Percentiles rank a stretch among this genome's conserved stretches.
These are phyloP conservation scores for Dothistroma septosporum DNA, from an alignment of 2,329 filamentous ascomycete genomes.

Conservation along the genomic window DNA sequence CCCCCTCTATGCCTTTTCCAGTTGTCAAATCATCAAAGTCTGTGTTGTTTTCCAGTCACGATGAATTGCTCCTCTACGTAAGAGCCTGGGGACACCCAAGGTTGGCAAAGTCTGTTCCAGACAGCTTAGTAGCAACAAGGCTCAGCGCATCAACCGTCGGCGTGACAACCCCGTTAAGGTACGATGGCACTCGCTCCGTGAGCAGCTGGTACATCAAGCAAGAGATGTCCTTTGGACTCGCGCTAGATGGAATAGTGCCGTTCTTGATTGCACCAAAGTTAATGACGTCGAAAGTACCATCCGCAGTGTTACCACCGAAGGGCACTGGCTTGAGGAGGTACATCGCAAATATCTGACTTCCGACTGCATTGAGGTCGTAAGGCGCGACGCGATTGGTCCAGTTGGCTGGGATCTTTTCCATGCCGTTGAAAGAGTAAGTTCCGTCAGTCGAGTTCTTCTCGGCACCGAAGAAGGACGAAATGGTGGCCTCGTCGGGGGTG, in stretches of 20 bases:
- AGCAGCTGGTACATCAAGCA: conserved; percentile 44
- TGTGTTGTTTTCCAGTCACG: background rate
- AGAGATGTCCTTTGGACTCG: conserved; percentile 28
- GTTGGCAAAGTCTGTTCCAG: conserved; percentile 29
- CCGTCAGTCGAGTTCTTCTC: conserved; percentile 37
- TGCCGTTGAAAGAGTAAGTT: conserved; percentile 37
- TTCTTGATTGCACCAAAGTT: conserved; percentile 32
- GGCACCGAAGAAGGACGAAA: conserved; percentile 42
- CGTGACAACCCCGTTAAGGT: conserved; percentile 36
- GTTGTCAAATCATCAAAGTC: background rate
- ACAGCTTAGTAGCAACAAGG: conserved; percentile 33
- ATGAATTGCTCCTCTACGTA: background rate
- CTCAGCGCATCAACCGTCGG: conserved; percentile 36
- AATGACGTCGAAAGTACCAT: conserved; percentile 10
- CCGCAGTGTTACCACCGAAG: conserved; percentile 36
- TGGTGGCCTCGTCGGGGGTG: conserved; percentile 31
- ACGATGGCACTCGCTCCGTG: conserved; percentile 38
- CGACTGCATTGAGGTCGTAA: conserved; percentile 35
- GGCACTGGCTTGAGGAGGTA: conserved; percentile 42
- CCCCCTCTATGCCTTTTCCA: background rate
- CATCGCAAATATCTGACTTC: conserved; percentile 37
- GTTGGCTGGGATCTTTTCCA: conserved; percentile 40
- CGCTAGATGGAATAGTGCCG: conserved; percentile 36
- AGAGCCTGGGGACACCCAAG: conserved; percentile 35
- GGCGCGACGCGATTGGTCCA: conserved; percentile 30